phyloP scores from a whole-genome alignment of 83 land plant genomes.

The Diphasiastrum complanatum region DNA sequence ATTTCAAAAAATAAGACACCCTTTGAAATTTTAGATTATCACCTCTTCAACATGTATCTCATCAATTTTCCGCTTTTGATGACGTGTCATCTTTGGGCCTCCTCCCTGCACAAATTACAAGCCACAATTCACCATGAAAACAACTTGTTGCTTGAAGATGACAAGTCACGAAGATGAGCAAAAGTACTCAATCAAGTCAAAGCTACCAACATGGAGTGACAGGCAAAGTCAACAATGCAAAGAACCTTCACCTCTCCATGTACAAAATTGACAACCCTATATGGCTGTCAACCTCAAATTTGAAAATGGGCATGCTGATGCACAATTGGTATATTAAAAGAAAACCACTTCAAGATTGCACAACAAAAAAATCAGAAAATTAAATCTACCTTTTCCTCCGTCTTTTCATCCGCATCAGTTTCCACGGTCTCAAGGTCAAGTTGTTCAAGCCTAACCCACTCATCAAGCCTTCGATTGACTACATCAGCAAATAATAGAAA shows the following conservation, averaged over 20 bases:
- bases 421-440: constrained; percentile 76
- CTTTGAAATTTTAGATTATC: constrained; percentile 10
- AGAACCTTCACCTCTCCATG: too few species aligned
- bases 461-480: constrained; percentile 95
- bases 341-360: neutral
- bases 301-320: too few species aligned
- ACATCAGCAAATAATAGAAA: constrained; percentile 18
- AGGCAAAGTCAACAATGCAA: too few species aligned
- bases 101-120: constrained; percentile 44
- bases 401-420: constrained; percentile 73
- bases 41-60: constrained; percentile 88
- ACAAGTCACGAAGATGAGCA: too few species aligned
- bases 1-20: neutral
- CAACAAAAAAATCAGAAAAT: neutral
- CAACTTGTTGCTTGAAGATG: too few species aligned
- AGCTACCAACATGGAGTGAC: too few species aligned
- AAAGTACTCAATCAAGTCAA: too few species aligned
- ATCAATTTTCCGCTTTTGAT: constrained; percentile 88
- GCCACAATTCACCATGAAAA: too few species aligned
- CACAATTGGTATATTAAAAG: too few species aligned
- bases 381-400: constrained; percentile 71
- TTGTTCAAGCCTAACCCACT: constrained; percentile 93
- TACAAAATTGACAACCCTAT: too few species aligned
- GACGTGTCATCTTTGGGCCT: constrained; percentile 87
- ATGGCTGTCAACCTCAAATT: too few species aligned